These are phyloP conservation scores for Drechslerella coelobrocha DNA, from an alignment of 2,329 filamentous ascomycete species.

Conservation along the genomic window DNA sequence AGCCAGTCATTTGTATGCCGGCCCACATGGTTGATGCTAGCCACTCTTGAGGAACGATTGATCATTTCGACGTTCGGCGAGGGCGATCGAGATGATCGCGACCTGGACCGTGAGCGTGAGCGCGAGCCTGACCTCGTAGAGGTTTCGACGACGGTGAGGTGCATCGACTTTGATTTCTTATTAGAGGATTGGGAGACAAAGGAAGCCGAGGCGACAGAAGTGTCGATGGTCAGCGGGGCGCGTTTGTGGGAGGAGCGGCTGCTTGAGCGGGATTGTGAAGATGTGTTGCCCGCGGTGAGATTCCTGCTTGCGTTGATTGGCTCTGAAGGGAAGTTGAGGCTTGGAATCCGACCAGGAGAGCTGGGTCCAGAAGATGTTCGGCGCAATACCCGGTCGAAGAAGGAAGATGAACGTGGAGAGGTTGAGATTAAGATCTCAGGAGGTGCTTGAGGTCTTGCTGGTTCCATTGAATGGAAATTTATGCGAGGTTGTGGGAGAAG, in stretches of 20 bases:
- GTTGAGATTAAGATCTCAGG: constrained; percentile 41
- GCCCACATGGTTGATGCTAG: constrained; percentile 48
- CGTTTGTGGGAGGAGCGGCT: constrained; percentile 44
- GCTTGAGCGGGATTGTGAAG: constrained; percentile 35
- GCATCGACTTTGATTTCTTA: constrained; percentile 35
- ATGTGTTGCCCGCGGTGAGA: constrained; percentile 36
- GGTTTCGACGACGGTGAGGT: constrained; percentile 32
- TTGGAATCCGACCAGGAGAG: constrained; percentile 23
- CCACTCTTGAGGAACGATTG: constrained; percentile 30
- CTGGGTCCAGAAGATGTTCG: constrained; percentile 26
- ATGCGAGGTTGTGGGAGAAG: not conserved
- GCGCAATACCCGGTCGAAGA: constrained; percentile 44
- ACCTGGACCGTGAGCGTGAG: constrained; percentile 9
- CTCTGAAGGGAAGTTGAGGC: constrained; percentile 30
- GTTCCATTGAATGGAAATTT: constrained; percentile 23
- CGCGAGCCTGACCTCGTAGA: constrained; percentile 25
- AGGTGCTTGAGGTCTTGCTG: constrained; percentile 34
- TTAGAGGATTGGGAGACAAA: constrained; percentile 10
- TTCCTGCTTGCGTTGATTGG: constrained; percentile 11
- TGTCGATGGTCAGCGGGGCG: constrained; percentile 37
- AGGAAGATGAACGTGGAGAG: constrained; percentile 41
- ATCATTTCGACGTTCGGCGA: constrained; percentile 31
- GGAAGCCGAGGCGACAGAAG: constrained; percentile 16
- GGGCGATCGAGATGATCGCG: constrained; percentile 8
- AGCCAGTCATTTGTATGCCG: constrained; percentile 49